Evolutionary conservation across 345 rosid genomes (phyloP).

Genomic region (Alliaria petiolata): DNA sequence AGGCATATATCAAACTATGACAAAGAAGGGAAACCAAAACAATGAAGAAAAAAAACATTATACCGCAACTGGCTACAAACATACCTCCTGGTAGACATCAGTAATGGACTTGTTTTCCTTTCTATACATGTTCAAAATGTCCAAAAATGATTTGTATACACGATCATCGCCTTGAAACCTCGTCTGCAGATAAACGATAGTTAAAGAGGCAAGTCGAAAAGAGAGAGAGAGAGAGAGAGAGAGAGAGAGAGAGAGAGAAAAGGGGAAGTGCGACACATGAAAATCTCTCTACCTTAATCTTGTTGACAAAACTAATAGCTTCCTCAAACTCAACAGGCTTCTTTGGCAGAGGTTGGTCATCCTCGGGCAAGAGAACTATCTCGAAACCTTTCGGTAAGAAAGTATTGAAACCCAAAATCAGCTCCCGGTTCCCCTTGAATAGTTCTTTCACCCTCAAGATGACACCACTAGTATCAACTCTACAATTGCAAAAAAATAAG

Average conservation of each 20-base stretch:
- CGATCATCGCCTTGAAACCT: constrained; percentile 95
- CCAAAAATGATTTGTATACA: constrained; percentile 91
- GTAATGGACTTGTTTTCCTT: constrained; percentile 86
- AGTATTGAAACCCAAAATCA: constrained; percentile 93
- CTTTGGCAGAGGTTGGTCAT: constrained; percentile 66
- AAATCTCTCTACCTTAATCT: constrained; percentile 58
- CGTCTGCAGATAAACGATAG: constrained; percentile 46
- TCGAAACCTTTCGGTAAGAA: constrained; percentile 96
- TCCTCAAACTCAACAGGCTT: constrained; percentile 95
- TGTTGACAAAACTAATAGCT: constrained; percentile 96
- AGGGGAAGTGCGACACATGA: not conserved
- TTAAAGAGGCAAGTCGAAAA: not conserved
- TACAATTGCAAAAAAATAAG: constrained; percentile 22
- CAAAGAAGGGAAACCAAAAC: not conserved
- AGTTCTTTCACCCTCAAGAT: constrained; percentile 89
- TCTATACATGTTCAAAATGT: constrained; percentile 89
- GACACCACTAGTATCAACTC: constrained; percentile 92
- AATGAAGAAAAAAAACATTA: constrained; percentile 7
- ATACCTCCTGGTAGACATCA: constrained; percentile 88
- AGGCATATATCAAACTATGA: not conserved
- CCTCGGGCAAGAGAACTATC: constrained; percentile 71
- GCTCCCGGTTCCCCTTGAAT: constrained; percentile 79
- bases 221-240: too few relatives aligned
- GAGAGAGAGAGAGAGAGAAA: too few relatives aligned
- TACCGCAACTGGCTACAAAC: not conserved